Evolutionary conservation across 306 rosid genomes (phyloP), one percentile per base, ranked within the genome.

Genomic region (Cucurbita pepo): DNA sequence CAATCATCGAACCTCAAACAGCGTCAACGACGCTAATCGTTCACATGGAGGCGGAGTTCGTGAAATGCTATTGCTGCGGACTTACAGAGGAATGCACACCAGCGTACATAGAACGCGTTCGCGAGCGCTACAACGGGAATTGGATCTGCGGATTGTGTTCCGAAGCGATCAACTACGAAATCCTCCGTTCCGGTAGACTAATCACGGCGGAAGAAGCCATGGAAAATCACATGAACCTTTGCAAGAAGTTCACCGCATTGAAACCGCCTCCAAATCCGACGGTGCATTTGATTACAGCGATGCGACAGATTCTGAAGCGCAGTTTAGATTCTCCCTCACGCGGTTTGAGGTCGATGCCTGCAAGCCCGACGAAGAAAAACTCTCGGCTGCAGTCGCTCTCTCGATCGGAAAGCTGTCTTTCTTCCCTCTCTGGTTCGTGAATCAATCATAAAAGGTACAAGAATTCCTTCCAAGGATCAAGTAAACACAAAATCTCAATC

Each of bases 71-170:
- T 9, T 90, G 99, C 79, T 94, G 99, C 79, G 96, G 96, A 8
- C 85, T 94, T 15, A 86, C 87, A 22, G 99, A 94, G 79, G 99
- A 94, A 79, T 94, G 97, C 86, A 90, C 99, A 4, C 96, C 88
- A 4, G 95, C 86, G 8, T 94, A 94, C 73, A 94, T 91, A 79
- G 85, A 84, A 55, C 82, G 86, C 51, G 81, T 94, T 79, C 83
- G 95, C 44, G 97, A 90, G 76, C 77, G 88, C 9, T 86, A 85
- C 73, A 61, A 72, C 13, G 95, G 94, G 36, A 89, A 86, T 60
- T 94, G 99, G 99, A 87, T 94, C 77, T 94, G 99, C 51, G 99
- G 99, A 12, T 83, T 94, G 21, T 94, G 99, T 65, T 82, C 87
- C 16, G 99, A 94, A 77, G 99, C 97, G 45, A 83, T 94, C 53